phyloP scores from a whole-genome alignment of 805 yeast species.

The Allodekkera sacchari region DNA sequence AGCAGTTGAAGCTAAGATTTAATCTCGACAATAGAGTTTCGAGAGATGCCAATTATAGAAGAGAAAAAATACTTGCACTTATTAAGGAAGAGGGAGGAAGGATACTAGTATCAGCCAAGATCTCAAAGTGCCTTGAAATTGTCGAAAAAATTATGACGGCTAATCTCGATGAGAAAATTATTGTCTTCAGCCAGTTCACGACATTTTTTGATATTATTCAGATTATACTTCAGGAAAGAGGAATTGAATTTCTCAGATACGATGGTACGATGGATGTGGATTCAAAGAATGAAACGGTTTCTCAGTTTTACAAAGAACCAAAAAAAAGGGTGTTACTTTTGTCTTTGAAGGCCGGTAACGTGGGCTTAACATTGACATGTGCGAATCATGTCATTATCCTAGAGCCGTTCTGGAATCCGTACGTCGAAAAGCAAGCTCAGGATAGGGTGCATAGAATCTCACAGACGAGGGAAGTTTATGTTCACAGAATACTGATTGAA shows the following conservation, averaged over 20 bases:
- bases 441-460: conserved; percentile 95
- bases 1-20: conserved; percentile 14
- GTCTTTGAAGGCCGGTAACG: conserved; percentile 89
- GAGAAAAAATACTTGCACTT: conserved; percentile 18
- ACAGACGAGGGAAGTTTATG: conserved; percentile 67
- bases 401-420: conserved; percentile 99
- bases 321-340: conserved; percentile 53
- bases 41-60: conserved; percentile 19
- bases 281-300: conserved; percentile 55
- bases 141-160: conserved; percentile 41
- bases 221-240: conserved; percentile 39
- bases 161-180: conserved; percentile 62
- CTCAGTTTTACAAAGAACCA: conserved; percentile 52
- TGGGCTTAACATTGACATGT: conserved; percentile 88
- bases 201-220: conserved; percentile 61
- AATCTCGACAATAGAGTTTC: conserved; percentile 16
- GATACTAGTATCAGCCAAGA: conserved; percentile 61
- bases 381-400: conserved; percentile 87
- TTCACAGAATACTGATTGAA: conserved; percentile 61
- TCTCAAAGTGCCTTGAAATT: conserved; percentile 50
- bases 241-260: conserved; percentile 50
- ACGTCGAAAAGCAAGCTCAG: conserved; percentile 94
- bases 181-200: conserved; percentile 83
- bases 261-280: conserved; percentile 77
- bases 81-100: conserved; percentile 29